Evolutionary conservation across 1,284 basidiomycete genomes (phyloP), one percentile per base, ranked within the genome.

Genomic region (Spongispora temasekensis): DNA sequence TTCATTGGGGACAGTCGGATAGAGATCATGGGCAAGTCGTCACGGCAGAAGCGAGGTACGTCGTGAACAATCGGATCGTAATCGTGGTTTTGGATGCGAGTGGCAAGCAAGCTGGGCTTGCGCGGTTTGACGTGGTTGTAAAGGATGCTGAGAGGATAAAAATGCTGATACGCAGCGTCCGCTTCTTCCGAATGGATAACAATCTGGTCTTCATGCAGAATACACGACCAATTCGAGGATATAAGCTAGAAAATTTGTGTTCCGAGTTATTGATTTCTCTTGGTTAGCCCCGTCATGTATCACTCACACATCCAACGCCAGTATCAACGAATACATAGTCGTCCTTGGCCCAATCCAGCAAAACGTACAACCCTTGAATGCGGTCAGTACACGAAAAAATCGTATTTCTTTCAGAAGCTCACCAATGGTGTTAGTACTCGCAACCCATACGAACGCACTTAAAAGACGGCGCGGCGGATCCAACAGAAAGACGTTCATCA

Each of bases 401-500:
- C 15, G 1, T 5, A 34, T 55, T 23, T 17, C 15, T n/a, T 27
- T 27, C n/a, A 12, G 19, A 21, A 27, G 27, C 71, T 64, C 51
- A 68, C 70, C 61, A 63, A 76, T 73, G n/a, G 71, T 73, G 32
- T 75, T 76, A 59, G 59, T 73, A 23, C 71, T 74, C 15, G 81
- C 76, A 2, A 88, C 77, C 83, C 84, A 90, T 15, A 90, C 80
- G 64, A 89, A 90, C 4, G 86, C 86, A 13, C 85, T 84, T 42
- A 90, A 69, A n/a, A 90, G 71, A 44, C 86, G 76, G 52, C 79
- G 77, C 3, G 79, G 75, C 1, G 88, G 87, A 66, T 90, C 88
- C 34, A 90, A 79, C n/a, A 90, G 76, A 68, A 90, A 90, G 31
- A 90, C 83, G 64, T 89, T 89, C 85, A 90, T 89, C 13, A 90